Evolutionary conservation across 805 yeast genomes (phyloP), one percentile per base, ranked within the genome.

Genomic region (Torulaspora franciscae): DNA sequence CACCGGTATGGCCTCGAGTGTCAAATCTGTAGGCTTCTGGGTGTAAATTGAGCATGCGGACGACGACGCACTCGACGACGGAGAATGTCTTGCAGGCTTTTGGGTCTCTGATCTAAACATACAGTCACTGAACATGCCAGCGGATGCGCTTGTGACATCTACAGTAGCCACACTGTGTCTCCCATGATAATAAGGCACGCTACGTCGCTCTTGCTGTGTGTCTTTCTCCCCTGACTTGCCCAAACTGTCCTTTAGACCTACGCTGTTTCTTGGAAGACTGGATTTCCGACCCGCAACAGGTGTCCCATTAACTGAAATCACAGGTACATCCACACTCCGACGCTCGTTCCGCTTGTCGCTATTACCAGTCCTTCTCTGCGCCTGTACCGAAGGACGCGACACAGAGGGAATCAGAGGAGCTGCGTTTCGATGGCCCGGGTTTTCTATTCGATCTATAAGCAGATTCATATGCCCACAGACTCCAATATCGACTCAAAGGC

Each of bases 71-170:
- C 29, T 27, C 5, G 40, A 34, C 14, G 32, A 17, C 14, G 39
- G 36, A 14, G 38, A 33, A n/a, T 40, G 47, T n/a, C 43, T 36
- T 13, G 24, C 37, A 11, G 49, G 49, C 17, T 48, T 50, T 25
- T 47, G 50, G 7, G 51, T 28, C 10, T 41, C 42, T 8, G 41
- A 36, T 5, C 50, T 47, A 35, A 61, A 59, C 51, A 62, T 52
- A 29, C 56, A 51, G 11, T 57, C 59, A 27, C 61, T 54, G 37
- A 59, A 62, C 45, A 54, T 55, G 3, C 65, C 66, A 11, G 61
- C 50, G 1, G 55, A 26, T 1, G 65, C 59, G n/a, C 62, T 52
- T 1, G 64, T 58, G 33, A 48, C 55, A 46, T 59, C 64, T 4
- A 46, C 39, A 14, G 33, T 29, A 5, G 35, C 40, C 9, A 32